Evolutionary conservation across 2,329 filamentous ascomycete species (phyloP), one percentile per base, ranked within the genome.

Genomic region (Monosporascus sp.): DNA sequence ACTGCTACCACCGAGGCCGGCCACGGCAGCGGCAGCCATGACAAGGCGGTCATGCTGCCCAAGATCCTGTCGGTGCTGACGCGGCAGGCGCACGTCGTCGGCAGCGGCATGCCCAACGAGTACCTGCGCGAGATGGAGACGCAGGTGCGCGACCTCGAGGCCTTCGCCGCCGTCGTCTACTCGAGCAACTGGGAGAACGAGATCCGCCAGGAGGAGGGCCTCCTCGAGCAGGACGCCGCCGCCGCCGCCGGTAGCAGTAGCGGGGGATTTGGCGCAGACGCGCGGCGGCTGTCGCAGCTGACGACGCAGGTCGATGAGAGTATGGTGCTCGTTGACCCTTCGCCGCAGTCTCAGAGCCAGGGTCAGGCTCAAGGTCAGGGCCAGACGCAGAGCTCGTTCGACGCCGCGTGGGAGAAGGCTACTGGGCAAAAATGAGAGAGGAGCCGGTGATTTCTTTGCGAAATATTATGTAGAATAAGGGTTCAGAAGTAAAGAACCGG

Each of bases 1-100:
- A 4, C 47, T 43, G 39, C n/a, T 50, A 9, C 51, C 53, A 9
- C 52, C 52, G 37, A 55, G 55, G 43, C 59, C 57, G 39, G 54
- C 50, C 1, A 57, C 57, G 15, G 50, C 46, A n/a, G 25, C 36
- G 25, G 50, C 73, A 49, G 74, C 87, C 39, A 41, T 11, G 38
- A n/a, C 17, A 93, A 92, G 72, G 70, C 74, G 17, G 75, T 84
- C n/a, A 70, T 81, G 36, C 80, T 99, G 41, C 94, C 94, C 47
- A 95, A 90, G 70, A 87, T 95, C 50, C 77, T 99, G 37, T 95
- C 93, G 3, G 87, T 96, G 6, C 82, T 97, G 63, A 94, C 91
- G 39, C 84, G 90, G 60, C 92, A 99, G 74, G 93, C 93, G 5
- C 92, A 96, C 70, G 81, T 78, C 51, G 96, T 99, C 61, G 93